Conservation (phyloP, 805 yeast genomes). For the Cyberlindnera lachancei region DNA sequence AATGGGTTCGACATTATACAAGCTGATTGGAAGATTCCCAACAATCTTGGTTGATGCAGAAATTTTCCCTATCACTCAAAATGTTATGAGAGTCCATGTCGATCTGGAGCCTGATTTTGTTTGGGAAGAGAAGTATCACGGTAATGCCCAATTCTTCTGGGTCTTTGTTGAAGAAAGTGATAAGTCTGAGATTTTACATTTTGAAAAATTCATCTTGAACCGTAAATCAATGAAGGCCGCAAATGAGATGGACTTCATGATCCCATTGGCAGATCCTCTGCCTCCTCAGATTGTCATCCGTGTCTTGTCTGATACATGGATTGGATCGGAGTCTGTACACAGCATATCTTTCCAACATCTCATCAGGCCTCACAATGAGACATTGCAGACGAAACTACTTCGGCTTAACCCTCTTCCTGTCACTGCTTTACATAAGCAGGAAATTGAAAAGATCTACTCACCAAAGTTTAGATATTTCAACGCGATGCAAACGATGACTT, state of each 20-base stretch:
- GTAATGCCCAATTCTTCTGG: constrained; percentile 86
- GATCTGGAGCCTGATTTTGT: constrained; percentile 65
- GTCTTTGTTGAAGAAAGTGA: constrained; percentile 84
- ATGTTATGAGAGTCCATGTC: constrained; percentile 77
- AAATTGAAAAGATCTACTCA: constrained; percentile 62
- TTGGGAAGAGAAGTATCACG: constrained; percentile 83
- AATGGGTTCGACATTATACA: constrained; percentile 59
- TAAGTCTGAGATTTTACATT: constrained; percentile 64
- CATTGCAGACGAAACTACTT: constrained; percentile 73
- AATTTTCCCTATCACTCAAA: constrained; percentile 80
- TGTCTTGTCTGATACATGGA: constrained; percentile 80
- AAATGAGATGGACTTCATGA: constrained; percentile 85
- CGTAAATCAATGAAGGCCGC: constrained; percentile 42
- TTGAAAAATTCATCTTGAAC: constrained; percentile 69
- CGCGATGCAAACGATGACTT: constrained; percentile 98
- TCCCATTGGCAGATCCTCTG: constrained; percentile 82
- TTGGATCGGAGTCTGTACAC: constrained; percentile 72
- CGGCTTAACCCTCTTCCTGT: constrained; percentile 82
- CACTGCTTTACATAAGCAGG: constrained; percentile 63
- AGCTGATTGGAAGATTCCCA: constrained; percentile 67
- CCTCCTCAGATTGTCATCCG: constrained; percentile 83
- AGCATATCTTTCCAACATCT: constrained; percentile 85
- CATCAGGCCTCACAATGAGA: constrained; percentile 81
- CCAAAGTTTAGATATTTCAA: constrained; percentile 76
- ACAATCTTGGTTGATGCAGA: constrained; percentile 67